phyloP scores from a whole-genome alignment of 2,329 filamentous ascomycete species.

The Botrytis tulipae region DNA sequence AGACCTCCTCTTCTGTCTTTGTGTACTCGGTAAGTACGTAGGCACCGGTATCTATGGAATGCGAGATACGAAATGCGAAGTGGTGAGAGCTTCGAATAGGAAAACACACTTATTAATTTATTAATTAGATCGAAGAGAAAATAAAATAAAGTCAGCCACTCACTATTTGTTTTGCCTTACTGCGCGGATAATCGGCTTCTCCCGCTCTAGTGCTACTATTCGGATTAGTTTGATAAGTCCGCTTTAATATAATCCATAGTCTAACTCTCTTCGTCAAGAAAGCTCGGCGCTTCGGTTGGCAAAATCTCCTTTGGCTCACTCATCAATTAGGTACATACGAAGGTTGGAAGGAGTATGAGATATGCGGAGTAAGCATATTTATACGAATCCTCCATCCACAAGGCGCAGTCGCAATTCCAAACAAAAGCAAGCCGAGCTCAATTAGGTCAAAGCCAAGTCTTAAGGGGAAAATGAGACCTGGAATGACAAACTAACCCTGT shows the following conservation, averaged over 20 bases:
- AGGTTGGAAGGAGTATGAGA: background rate
- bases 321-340: background rate
- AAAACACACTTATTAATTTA: too few relatives aligned
- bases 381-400: background rate
- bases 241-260: background rate
- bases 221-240: background rate
- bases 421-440: background rate
- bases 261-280: background rate
- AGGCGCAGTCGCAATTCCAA: background rate
- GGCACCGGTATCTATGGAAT: background rate
- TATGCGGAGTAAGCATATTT: background rate
- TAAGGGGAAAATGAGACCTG: background rate
- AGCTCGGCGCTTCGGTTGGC: conserved; percentile 3
- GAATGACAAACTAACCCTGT: background rate
- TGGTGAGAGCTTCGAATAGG: background rate
- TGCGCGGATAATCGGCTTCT: background rate
- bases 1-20: background rate
- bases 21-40: background rate
- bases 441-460: background rate
- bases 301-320: background rate
- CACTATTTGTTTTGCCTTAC: background rate
- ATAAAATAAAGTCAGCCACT: background rate
- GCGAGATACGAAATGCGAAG: background rate
- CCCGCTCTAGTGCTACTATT: background rate
- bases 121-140: background rate